Conservation (phyloP, 495 filamentous ascomycete genomes). For the Aspergillus haitiensis region DNA sequence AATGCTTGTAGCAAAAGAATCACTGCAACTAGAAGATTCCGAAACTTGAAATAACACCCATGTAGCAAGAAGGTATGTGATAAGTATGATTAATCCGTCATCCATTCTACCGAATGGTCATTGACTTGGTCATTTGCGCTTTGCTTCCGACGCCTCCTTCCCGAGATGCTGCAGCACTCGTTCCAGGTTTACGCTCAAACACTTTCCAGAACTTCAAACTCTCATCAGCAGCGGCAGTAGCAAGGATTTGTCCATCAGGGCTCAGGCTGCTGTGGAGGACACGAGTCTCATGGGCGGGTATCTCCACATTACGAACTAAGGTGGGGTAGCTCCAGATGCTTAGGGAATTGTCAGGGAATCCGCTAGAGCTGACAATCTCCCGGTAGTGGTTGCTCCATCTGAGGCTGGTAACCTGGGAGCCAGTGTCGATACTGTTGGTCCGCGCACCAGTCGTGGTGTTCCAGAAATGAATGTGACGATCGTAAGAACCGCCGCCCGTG, state of each 20-base stretch:
- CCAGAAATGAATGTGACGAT: constrained; percentile 99
- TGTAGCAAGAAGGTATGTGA: not conserved
- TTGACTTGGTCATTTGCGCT: constrained; percentile 83
- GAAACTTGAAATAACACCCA: constrained; percentile 4
- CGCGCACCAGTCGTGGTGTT: constrained; percentile 96
- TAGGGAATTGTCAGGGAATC: constrained; percentile 97
- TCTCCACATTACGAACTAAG: constrained; percentile 94
- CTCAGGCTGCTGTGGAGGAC: constrained; percentile 93
- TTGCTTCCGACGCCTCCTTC: constrained; percentile 60
- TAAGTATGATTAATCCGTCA: not conserved
- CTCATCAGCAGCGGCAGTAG: constrained; percentile 94
- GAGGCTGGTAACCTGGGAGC: constrained; percentile 92
- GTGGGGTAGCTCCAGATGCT: constrained; percentile 99
- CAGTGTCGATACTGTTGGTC: constrained; percentile 98
- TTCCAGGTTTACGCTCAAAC: constrained; percentile 94
- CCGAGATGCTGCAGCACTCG: constrained; percentile 53
- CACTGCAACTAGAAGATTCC: not conserved
- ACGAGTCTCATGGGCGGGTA: constrained; percentile 96
- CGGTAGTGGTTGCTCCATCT: constrained; percentile 96
- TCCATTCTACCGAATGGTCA: constrained; percentile 84
- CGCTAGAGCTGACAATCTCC: constrained; percentile 94
- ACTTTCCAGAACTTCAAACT: constrained; percentile 99
- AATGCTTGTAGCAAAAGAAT: not conserved
- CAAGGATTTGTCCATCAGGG: constrained; percentile 95
- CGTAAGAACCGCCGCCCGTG: constrained; percentile 93